Evolutionary conservation across 768 basidiomycete species (phyloP), one percentile per base, ranked within the genome.

Genomic region (Suillus lakei): DNA sequence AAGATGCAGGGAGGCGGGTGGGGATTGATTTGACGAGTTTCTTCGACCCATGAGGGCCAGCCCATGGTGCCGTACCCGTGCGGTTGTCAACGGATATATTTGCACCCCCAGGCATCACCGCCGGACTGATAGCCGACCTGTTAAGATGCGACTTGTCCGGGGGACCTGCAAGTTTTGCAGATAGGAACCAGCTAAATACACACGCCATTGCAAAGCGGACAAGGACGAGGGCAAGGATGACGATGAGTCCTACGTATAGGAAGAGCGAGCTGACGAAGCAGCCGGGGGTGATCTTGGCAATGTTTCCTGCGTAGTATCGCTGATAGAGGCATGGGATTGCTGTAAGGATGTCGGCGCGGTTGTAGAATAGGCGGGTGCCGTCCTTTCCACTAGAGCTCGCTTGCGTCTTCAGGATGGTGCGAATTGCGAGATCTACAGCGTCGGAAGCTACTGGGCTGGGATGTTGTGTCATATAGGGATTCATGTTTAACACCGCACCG

Each of bases 201-300:
- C 94, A 94, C 0, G 98, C 98, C 97, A 99, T 98, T 71, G 84
- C 77, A 79, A 99, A 99, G 41, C 98, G 93, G 38, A 94, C 89
- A 67, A 98, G 78, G 38, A 99, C 93, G 66, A 99, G 88, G 34
- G 86, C 86, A 63, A 99, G 87, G 73, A 99, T 96, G 80, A 99
- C 89, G 76, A 95, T 86, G 64, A 99, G 85, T 64, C 95, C 93
- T 32, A 89, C 80, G 75, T 98, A 99, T 60, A 99, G 89, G 76
- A 99, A 88, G 32, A 99, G 82, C 54, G 88, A 85, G 38, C 95
- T 91, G 44, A 95, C 88, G 78, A 98, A 96, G 78, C 98, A 99
- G 9, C 97, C 97, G 7, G 98, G 95, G 0, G 96, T 91, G 73
- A 98, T 83, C 79, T 98, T 98, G 82, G 98, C 98, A 68, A 99